A percentile compares a stretch with the other conserved stretches of the same genome.
These are phyloP conservation scores for Dissoconium aciculare DNA, from an alignment of 2,329 filamentous ascomycete genomes.

Conservation along the genomic window DNA sequence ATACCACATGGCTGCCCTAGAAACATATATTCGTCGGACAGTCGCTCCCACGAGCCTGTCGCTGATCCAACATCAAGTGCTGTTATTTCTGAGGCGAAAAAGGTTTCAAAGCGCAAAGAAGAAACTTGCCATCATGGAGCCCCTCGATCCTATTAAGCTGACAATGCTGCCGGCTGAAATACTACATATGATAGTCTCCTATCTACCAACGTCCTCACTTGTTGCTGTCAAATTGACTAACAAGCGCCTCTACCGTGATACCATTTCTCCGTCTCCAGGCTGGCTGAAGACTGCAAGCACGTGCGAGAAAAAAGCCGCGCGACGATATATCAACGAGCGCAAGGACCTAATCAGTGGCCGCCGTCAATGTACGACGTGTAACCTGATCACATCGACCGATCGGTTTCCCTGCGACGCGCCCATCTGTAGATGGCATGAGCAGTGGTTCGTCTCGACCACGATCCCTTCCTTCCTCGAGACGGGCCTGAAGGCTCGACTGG, in stretches of 20 bases:
- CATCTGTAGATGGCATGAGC: conserved; percentile 14
- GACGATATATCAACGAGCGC: conserved; percentile 14
- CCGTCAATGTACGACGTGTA: conserved; percentile 16
- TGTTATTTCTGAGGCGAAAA: conserved; percentile 10
- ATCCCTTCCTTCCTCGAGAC: conserved; percentile 9
- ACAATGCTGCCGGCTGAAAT: conserved; percentile 24
- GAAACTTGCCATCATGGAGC: no score
- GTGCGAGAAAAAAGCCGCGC: conserved; percentile 15
- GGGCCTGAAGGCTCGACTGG: conserved; percentile 7
- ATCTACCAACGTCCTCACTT: conserved; percentile 24
- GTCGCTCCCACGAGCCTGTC: no score
- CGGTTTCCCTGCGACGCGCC: conserved; percentile 10
- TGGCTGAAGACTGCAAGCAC: conserved; percentile 11
- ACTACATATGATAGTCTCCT: conserved; percentile 20
- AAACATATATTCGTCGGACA: no score
- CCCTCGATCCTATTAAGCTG: no score
- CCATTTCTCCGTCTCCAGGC: conserved; percentile 8
- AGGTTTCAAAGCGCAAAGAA: no score
- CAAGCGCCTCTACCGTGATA: conserved; percentile 17
- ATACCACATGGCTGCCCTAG: no score
- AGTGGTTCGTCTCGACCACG: conserved; percentile 11
- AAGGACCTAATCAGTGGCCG: conserved; percentile 10
- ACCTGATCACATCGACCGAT: conserved; percentile 7
- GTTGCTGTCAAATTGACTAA: conserved; percentile 27
- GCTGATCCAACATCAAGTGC: no score